Base-by-base conservation (phyloP, 1,284 basidiomycete species). In the Ceratobasidium sp. region DNA sequence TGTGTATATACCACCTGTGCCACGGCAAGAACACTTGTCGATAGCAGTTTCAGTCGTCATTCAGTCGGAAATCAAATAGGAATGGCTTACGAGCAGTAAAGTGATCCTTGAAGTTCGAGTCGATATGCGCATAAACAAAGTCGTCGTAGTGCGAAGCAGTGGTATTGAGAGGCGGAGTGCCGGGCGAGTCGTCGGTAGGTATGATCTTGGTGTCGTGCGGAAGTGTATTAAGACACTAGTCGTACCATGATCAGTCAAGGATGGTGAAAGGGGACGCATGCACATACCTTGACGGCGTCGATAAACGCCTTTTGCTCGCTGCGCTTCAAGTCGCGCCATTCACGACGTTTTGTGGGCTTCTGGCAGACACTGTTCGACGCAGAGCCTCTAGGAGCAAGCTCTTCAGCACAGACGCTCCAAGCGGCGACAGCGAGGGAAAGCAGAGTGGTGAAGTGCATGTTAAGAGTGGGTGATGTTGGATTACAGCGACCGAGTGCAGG, bases 111-210 rank as follows among this genome's bases (percentile, higher is more conserved):
- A 47, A 22, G 53, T 52, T 68, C 8, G 54, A 15, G 57, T 71
- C 70, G 20, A 69, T 69, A 58, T 71, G 70, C 1, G 43, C 42
- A 35, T 71, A 71, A n/a, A 71, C 70, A 32, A 71, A 47, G 34
- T 71, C 70, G 31, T 71, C 70, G 43, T 58, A 71, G 12, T 27
- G 45, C 0, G 54, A 69, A 12, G 42, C 12, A 13, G 29, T 47
- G 3, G 64, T 27, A 17, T 52, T 57, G 20, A 69, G 8, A 7
- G 65, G 67, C 4, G 70, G 54, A 40, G 58, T 29, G 15, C 29
- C 31, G 20, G 70, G 52, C 22, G 70, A 69, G 5, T 29, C 64
- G 4, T 54, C 67, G 10, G 67, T 58, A 3, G 54, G 67, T 2
- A 35, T 17, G 12, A 71, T 38, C 12, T 34, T 47, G 3, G 52